A percentile compares a stretch with the other conserved stretches of the same genome.
Conservation (phyloP, 2,329 filamentous ascomycete species). For the Chalaropsis ovoidea region DNA sequence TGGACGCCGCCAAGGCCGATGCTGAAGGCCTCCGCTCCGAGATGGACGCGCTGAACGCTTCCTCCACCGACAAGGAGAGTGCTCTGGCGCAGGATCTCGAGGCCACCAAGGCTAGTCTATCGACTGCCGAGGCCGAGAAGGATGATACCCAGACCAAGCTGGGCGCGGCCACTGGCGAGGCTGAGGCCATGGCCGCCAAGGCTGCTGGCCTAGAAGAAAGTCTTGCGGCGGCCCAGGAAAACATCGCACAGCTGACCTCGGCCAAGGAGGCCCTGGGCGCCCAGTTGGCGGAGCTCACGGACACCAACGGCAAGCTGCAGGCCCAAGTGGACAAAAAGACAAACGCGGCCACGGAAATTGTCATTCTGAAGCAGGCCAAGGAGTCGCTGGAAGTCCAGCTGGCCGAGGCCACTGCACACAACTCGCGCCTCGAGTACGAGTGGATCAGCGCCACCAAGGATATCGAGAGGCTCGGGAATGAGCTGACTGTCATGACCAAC, state of each 20-base stretch:
- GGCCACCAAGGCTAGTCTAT: neutral
- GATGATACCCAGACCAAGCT: conserved; percentile 15
- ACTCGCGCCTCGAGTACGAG: conserved; percentile 17
- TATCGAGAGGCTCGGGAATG: conserved; percentile 11
- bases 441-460: conserved; percentile 20
- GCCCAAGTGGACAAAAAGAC: conserved; percentile 16
- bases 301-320: conserved; percentile 12
- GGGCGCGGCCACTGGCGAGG: conserved; percentile 10
- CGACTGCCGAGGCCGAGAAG: conserved; percentile 16
- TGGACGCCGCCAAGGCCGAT: conserved; percentile 17
- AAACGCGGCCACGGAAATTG: conserved; percentile 17
- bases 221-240: conserved; percentile 12
- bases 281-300: conserved; percentile 10
- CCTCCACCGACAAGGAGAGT: conserved; percentile 15
- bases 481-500: conserved; percentile 19
- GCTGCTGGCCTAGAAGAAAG: conserved; percentile 18
- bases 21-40: conserved; percentile 19
- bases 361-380: conserved; percentile 20
- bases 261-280: conserved; percentile 15
- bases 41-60: conserved; percentile 8
- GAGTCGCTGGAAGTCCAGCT: conserved; percentile 19
- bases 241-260: conserved; percentile 15
- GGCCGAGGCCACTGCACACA: neutral
- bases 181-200: conserved; percentile 17
- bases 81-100: conserved; percentile 17